Conservation (phyloP, 2,329 filamentous ascomycete species). For the Sarocladium oryzae region DNA sequence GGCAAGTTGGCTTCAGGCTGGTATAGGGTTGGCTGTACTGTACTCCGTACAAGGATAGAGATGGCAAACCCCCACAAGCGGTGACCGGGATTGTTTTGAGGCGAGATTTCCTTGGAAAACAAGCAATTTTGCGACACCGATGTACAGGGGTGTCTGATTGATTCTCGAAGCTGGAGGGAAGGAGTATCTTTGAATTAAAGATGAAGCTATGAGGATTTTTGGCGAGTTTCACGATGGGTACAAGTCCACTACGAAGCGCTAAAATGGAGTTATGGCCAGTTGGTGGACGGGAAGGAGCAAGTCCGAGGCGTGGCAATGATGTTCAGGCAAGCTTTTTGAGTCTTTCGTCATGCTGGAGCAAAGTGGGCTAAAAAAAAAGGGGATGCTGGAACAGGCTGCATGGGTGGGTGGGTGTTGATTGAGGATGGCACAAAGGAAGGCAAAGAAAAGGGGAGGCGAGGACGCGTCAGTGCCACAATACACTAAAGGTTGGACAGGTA, state of each 20-base stretch:
- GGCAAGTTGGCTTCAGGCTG: too few species aligned
- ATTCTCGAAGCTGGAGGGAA: background rate
- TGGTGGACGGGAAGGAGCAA: background rate
- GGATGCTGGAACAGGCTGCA: background rate
- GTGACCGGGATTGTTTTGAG: too few species aligned
- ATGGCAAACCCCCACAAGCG: too few species aligned
- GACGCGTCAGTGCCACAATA: background rate
- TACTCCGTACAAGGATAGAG: too few species aligned
- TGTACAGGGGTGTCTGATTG: background rate
- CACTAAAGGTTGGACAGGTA: background rate
- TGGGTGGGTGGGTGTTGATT: background rate
- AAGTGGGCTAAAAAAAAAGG: background rate
- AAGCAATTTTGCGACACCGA: background rate
- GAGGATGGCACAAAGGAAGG: background rate
- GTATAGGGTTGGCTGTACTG: too few species aligned
- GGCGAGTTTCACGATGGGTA: too few species aligned
- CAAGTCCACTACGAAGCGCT: background rate
- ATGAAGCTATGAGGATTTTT: too few species aligned
- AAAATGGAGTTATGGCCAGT: background rate
- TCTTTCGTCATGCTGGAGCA: too few species aligned
- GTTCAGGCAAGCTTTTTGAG: background rate
- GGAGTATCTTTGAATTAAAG: background rate
- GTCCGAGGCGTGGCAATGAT: too few species aligned
- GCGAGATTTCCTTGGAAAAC: constrained; percentile 6
- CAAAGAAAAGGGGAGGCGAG: background rate